Conservation (phyloP, 225 moss, liverwort and hornwort genomes). For the Polytrichum formosum region DNA sequence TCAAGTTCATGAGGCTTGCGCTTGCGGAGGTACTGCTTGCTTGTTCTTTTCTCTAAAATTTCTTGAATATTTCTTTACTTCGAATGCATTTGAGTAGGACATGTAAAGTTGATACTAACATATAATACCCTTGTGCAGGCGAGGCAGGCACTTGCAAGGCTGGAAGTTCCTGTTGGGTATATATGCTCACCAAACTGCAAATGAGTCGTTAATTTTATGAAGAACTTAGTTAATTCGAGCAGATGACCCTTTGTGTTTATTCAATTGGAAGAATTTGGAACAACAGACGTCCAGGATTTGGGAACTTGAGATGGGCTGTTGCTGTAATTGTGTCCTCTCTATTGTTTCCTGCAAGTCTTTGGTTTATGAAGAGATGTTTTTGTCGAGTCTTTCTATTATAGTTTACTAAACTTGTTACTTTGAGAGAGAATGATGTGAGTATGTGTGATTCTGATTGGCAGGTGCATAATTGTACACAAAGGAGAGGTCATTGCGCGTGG, state of each 20-base stretch:
- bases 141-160: no score
- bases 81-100: not conserved
- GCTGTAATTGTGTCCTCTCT: no score
- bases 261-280: no score
- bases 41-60: not conserved
- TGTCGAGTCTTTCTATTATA: not conserved
- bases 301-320: no score
- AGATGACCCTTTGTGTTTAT: no score
- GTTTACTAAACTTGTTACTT: not conserved
- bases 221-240: no score
- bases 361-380: not conserved
- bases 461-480: slow-evolving; percentile 81
- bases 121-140: no score
- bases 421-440: not conserved
- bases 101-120: no score
- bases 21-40: slow-evolving; percentile 38
- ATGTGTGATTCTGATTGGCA: slow-evolving; percentile 17
- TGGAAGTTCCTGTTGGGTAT: no score
- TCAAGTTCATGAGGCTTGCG: slow-evolving; percentile 49
- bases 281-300: not conserved
- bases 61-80: not conserved
- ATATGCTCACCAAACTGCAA: no score
- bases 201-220: no score
- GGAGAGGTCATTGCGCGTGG: slow-evolving; percentile 73
- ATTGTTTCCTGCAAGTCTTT: not conserved